Base-by-base conservation (phyloP, 2,329 filamentous ascomycete species). In the Simplicillium aogashimaense region DNA sequence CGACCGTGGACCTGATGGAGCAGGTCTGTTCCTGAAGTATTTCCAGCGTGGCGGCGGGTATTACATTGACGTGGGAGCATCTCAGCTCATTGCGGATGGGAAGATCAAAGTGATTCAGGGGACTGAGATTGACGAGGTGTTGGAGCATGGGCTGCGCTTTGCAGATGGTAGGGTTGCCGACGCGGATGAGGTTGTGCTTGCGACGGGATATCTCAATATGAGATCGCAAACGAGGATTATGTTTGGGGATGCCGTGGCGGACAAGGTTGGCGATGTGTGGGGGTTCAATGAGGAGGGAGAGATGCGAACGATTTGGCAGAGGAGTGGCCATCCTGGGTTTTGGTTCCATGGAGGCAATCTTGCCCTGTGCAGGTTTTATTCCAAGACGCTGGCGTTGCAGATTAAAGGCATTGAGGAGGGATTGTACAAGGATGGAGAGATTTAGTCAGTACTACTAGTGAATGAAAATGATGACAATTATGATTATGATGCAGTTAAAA, bases 131-230 rank as follows among this genome's bases (percentile, higher is more conserved):
- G 52, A 58, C 2, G 58, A 64, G 16, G 67, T 83, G 3, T 62
- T 70, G 0, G 59, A 67, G 0, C 49, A 60, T 1, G 68, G 65
- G 1, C 45, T 72, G 1, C 53, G 60, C 1, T 65, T 80, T 3
- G 64, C 64, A 0, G 78, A 83, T 43, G 78, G 77, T 0, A 57
- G 60, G 0, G 66, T 69, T 47, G 53, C 83, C 0, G 66, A 74
- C n/a, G 76, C 78, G 0, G 79, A 83, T 45, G 68, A 81, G 45
- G 70, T 84, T 8, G 67, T 84, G 0, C 65, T 81, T 33, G 77
- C 77, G 0, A 81, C 77, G 0, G 77, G 76, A 0, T 84, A 81
- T 48, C 70, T 78, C 45, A 83, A 82, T 51, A 86, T 86, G 80
- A 65, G 68, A 10, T 78, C 74, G 0, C 73, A 74, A 15, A 74